Evolutionary conservation across 1,284 basidiomycete genomes (phyloP), one percentile per base, ranked within the genome.

Genomic region (Rhizoctonia solani): DNA sequence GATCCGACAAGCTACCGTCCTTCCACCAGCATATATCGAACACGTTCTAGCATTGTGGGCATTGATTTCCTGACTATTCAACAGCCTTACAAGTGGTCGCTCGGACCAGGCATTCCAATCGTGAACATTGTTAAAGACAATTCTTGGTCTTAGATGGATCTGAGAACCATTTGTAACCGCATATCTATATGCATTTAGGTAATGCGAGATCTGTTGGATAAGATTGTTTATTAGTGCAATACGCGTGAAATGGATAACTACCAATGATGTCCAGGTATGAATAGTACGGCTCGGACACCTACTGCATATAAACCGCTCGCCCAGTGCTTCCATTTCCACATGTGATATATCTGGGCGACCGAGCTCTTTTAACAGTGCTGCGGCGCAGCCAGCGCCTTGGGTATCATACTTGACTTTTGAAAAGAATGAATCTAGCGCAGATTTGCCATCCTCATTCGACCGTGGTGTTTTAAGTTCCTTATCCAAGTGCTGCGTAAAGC

Each of bases 321-420:
- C 52, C 6, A 52, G 63, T 16, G 52, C 63, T 21, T 66, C 42
- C 63, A 66, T 66, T 39, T 66, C 63, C 27, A 34, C 46, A 30
- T 54, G 46, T 25, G 63, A 44, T 23, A 52, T 52, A 29, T 66
- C 52, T 11, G 63, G 63, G 13, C 63, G 52, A 16, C 63, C 63
- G 11, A 66, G 30, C 19, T 25, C 39, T 30, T 29, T 41, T 30
- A 66, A 37, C 63, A 66, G 29, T 1, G 52, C 52, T 19, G 39
- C 53, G 4, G 63, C 63, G 13, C 54, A 41, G 23, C 23, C 39
- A 13, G 39, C 52, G 23, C 63, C 63, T 37, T 54, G 39, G 8
- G 16, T 32, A 27, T 54, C 41, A 27, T 66, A 47, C 21, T 54
- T 41, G 29, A 66, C 19, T 32, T n/a, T 34, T 29, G 63, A 29